phyloP scores from a whole-genome alignment of 208 protist species.

The Trypanosoma vivax region DNA sequence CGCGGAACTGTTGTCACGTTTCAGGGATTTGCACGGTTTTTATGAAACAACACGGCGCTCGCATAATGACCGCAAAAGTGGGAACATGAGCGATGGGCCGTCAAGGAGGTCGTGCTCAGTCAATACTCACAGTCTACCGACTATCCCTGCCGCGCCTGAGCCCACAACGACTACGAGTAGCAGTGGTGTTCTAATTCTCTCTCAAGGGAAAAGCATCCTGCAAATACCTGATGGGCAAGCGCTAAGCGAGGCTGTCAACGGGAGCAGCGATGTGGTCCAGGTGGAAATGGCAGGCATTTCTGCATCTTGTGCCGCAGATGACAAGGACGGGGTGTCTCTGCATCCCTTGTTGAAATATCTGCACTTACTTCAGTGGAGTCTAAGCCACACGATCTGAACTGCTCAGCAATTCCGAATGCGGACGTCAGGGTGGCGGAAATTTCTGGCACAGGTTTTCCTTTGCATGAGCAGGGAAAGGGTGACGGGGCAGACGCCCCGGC shows the following conservation, averaged over 20 bases:
- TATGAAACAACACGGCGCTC: constrained; percentile 28
- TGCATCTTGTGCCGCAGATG: not conserved
- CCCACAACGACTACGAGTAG: constrained; percentile 2
- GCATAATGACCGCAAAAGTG: constrained; percentile 16
- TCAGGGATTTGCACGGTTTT: constrained; percentile 55
- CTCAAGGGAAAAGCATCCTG: constrained; percentile 5
- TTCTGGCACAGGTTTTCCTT: not conserved
- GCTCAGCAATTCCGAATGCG: not conserved
- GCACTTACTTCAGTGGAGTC: constrained; percentile 32
- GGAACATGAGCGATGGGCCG: not conserved
- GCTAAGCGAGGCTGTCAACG: no score
- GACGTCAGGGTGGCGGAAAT: constrained; percentile 3
- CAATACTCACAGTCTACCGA: not conserved
- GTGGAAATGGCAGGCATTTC: constrained; percentile 5
- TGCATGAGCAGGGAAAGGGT: not conserved
- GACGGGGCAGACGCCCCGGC: constrained; percentile 7
- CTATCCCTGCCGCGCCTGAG: not conserved
- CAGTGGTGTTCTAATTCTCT: constrained; percentile 11
- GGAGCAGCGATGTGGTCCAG: not conserved
- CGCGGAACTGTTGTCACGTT: constrained; percentile 49
- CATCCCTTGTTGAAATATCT: constrained; percentile 53
- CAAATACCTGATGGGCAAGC: not conserved
- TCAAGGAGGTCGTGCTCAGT: not conserved
- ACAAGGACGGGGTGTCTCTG: constrained; percentile 5
- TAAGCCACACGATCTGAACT: not conserved